Evolutionary conservation across 208 protist genomes (phyloP), one percentile per base, ranked within the genome.

Genomic region (Leishmania arabica): DNA sequence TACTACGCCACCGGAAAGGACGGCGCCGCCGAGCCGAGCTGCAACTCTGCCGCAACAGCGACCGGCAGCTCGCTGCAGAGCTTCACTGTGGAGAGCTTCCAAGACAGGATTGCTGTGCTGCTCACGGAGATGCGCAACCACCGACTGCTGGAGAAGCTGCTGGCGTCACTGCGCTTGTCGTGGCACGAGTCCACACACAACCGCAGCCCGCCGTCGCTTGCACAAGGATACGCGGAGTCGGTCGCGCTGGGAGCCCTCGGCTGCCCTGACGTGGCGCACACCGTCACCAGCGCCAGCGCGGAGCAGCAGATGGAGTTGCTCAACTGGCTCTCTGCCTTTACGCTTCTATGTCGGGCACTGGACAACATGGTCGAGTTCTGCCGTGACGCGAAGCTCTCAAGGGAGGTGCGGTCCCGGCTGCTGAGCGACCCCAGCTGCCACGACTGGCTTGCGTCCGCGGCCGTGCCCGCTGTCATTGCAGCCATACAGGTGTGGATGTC

Each of bases 281-380:
- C 81, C 79, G 83, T 88, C 79, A 79, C 75, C 31, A 37, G 72
- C 40, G 82, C 89, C n/a, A 81, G 82, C 24, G 21, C 58, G 56
- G 82, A 77, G 66, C 91, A 93, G 81, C 81, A 87, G 76, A 83
- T 87, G 73, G 90, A 93, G 82, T 83, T 95, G 70, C 86, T 90
- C 51, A 82, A 94, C 45, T 96, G 90, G 87, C 82, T 91, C 27
- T 77, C 84, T 1, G 77, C 92, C 53, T 87, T 97, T 64, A 88
- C 90, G 71, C 93, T 95, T 78, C 37, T 95, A 56, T 85, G 89
- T 40, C 85, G 89, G 21, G 86, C 94, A 68, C 72, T 93, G 42
- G 77, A 92, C 64, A 97, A 97, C 86, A 86, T 97, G 66, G 86
- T 87, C 9, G 89, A 95, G 75, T 97, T 92, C 77, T 86, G 91